Percentiles rank a stretch among this genome's conserved stretches.
Evolutionary conservation across 78 protist genomes (phyloP).

Genomic region (Dictyostelium intermedium): DNA sequence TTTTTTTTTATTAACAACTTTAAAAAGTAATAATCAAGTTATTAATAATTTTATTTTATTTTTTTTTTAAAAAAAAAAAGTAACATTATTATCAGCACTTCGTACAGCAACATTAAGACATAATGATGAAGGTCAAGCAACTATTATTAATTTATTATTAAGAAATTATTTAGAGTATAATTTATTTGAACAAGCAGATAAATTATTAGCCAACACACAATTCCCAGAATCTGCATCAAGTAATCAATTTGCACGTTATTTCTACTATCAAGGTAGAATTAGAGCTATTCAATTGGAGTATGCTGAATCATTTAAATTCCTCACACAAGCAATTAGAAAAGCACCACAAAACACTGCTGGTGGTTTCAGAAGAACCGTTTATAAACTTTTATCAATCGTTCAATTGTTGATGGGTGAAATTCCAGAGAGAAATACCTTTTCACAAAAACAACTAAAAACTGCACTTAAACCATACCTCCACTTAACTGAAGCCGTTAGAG

Average conservation of each 20-base stretch:
- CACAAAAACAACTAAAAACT: slow-evolving; percentile 60
- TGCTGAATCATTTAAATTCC: slow-evolving; percentile 83
- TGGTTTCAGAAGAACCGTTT: slow-evolving; percentile 93
- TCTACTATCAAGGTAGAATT: slow-evolving; percentile 94
- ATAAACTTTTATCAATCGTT: slow-evolving; percentile 91
- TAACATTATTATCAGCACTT: slow-evolving; percentile 48
- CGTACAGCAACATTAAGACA: slow-evolving; percentile 90
- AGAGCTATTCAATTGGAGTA: slow-evolving; percentile 95
- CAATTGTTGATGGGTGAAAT: slow-evolving; percentile 96
- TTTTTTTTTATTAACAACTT: not conserved
- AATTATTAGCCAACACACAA: slow-evolving; percentile 84
- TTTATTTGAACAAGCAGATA: slow-evolving; percentile 93
- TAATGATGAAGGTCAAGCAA: slow-evolving; percentile 88
- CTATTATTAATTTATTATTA: slow-evolving; percentile 90
- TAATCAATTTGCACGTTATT: slow-evolving; percentile 93
- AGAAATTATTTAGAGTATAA: slow-evolving; percentile 87
- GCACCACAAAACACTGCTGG: slow-evolving; percentile 95
- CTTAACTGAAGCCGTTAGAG: slow-evolving; percentile 92
- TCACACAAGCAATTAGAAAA: slow-evolving; percentile 93
- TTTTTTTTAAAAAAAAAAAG: not conserved
- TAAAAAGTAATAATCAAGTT: too few species aligned
- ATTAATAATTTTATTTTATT: not conserved
- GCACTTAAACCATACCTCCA: slow-evolving; percentile 92
- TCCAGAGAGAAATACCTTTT: slow-evolving; percentile 93
- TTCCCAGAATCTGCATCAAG: slow-evolving; percentile 88